A percentile compares a stretch with the other conserved stretches of the same genome.
phyloP scores from a whole-genome alignment of 2,329 filamentous ascomycete genomes.

The Dryadomyces quercivorus region DNA sequence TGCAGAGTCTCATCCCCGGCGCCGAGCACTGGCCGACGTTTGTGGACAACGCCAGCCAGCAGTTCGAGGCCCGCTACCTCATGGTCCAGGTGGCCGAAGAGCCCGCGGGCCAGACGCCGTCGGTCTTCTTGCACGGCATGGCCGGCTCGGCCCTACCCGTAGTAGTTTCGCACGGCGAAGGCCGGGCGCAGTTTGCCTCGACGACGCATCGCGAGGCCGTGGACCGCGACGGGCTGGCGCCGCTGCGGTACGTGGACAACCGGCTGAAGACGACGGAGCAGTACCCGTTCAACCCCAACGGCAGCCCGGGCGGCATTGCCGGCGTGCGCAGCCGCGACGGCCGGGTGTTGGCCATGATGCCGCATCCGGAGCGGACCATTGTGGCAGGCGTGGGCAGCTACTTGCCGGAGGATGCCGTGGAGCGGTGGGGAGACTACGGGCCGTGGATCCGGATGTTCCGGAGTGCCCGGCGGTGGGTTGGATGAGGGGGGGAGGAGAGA shows the following conservation, averaged over 20 bases:
- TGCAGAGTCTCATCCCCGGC: conserved; percentile 80
- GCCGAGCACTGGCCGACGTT: conserved; percentile 75
- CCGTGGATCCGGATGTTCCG: conserved; percentile 81
- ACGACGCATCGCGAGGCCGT: conserved; percentile 40
- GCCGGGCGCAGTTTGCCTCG: conserved; percentile 60
- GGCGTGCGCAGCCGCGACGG: conserved; percentile 68
- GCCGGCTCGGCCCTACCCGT: conserved; percentile 70
- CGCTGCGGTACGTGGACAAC: conserved; percentile 81
- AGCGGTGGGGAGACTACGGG: conserved; percentile 67
- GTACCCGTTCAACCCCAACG: conserved; percentile 86
- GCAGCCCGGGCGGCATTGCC: conserved; percentile 69
- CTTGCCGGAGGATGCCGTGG: conserved; percentile 42
- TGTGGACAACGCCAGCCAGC: conserved; percentile 70
- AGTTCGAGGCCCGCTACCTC: conserved; percentile 78
- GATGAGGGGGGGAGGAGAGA: conserved; percentile 23
- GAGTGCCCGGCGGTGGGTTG: conserved; percentile 81
- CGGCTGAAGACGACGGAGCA: conserved; percentile 58
- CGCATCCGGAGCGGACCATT: conserved; percentile 84
- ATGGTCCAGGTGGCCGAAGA: conserved; percentile 69
- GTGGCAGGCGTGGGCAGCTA: conserved; percentile 69
- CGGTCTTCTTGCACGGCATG: conserved; percentile 91
- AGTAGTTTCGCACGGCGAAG: conserved; percentile 83
- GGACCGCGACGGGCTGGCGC: conserved; percentile 55
- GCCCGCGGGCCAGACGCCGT: conserved; percentile 30
- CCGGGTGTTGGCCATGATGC: conserved; percentile 80